phyloP scores from a whole-genome alignment of 2,329 filamentous ascomycete genomes.

The Sporothrix mexicana region DNA sequence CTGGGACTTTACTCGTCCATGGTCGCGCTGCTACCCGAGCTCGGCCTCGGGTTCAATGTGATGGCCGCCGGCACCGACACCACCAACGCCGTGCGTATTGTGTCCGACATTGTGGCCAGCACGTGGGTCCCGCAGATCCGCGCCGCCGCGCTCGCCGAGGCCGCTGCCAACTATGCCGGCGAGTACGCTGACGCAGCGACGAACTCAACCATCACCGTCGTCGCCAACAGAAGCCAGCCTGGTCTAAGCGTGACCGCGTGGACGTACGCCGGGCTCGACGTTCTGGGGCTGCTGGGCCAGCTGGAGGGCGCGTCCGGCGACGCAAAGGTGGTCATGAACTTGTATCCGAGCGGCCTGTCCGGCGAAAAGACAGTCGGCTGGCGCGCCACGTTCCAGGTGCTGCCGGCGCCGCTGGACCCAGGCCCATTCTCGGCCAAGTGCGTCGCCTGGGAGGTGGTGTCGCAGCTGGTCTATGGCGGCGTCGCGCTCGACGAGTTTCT shows the following conservation, averaged over 20 bases:
- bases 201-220: background rate
- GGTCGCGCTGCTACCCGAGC: slow-evolving; percentile 54
- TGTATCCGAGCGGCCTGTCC: slow-evolving; percentile 22
- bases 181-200: slow-evolving; percentile 11
- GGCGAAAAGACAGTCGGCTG: background rate
- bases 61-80: slow-evolving; percentile 42
- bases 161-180: slow-evolving; percentile 2
- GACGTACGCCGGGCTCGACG: background rate
- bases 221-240: background rate
- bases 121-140: slow-evolving; percentile 20
- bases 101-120: slow-evolving; percentile 14
- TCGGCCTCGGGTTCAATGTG: slow-evolving; percentile 51
- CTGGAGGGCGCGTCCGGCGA: slow-evolving; percentile 2
- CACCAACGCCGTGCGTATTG: slow-evolving; percentile 20
- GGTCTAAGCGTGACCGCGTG: slow-evolving; percentile 10
- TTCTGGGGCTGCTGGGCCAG: slow-evolving; percentile 9
- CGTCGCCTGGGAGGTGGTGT: slow-evolving; percentile 23
- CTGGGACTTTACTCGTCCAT: slow-evolving; percentile 49
- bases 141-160: slow-evolving; percentile 24
- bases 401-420: background rate
- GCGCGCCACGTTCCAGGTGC: slow-evolving; percentile 28
- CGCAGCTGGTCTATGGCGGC: slow-evolving; percentile 21
- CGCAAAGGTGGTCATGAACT: slow-evolving; percentile 15
- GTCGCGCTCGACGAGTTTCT: slow-evolving; percentile 30
- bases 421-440: slow-evolving; percentile 17